Evolutionary conservation across 140 eudicot species (phyloP).

Genomic region (Bidens hawaiensis): DNA sequence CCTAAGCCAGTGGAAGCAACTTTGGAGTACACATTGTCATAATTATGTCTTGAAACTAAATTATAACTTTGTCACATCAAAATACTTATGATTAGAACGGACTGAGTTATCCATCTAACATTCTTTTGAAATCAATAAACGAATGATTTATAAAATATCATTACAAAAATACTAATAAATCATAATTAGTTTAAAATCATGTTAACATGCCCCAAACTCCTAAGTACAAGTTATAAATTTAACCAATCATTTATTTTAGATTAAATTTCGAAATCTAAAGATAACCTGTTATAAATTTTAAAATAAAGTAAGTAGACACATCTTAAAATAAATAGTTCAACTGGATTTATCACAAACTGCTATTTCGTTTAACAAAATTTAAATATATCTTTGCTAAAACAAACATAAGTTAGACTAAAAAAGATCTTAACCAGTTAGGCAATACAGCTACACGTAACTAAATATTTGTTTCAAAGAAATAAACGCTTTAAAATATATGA

Average conservation of each 20-base stretch:
- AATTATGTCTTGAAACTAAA: neutral
- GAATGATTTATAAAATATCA: neutral
- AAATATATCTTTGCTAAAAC: no score
- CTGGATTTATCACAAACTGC: neutral
- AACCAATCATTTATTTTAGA: no score
- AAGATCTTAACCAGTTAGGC: no score
- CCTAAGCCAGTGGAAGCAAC: neutral
- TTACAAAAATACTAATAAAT: neutral
- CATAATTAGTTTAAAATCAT: neutral
- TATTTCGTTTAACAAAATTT: no score
- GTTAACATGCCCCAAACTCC: neutral
- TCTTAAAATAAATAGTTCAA: no score
- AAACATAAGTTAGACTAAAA: no score
- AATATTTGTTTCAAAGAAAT: no score
- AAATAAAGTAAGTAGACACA: no score
- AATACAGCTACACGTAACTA: no score
- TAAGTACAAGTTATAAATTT: neutral
- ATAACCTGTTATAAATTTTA: no score
- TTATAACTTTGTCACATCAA: neutral
- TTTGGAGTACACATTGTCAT: neutral
- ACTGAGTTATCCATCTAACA: neutral
- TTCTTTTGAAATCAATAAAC: neutral
- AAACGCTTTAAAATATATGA: no score
- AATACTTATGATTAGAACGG: neutral
- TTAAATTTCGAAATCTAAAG: no score